Percentiles rank a stretch among this genome's conserved stretches.
Conservation (phyloP, 2,329 filamentous ascomycete genomes). For the Neonectria ditissima region DNA sequence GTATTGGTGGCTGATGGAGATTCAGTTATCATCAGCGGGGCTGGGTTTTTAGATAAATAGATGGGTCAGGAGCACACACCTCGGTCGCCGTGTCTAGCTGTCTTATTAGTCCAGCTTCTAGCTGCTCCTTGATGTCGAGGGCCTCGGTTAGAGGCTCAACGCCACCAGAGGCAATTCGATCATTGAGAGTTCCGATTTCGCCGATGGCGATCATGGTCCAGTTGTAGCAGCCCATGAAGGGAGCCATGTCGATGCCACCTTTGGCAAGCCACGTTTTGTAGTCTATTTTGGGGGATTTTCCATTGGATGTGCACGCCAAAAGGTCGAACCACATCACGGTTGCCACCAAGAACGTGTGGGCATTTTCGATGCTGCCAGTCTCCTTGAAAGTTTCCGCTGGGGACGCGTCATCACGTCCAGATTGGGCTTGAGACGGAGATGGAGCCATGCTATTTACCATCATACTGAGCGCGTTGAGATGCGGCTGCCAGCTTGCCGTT, state of each 20-base stretch:
- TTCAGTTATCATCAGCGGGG: background rate
- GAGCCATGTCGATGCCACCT: slow-evolving; percentile 30
- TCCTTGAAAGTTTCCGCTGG: slow-evolving; percentile 9
- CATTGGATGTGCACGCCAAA: slow-evolving; percentile 28
- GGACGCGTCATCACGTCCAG: background rate
- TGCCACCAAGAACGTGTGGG: slow-evolving; percentile 32
- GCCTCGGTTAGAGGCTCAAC: background rate
- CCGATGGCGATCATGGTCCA: slow-evolving; percentile 36
- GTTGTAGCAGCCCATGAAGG: slow-evolving; percentile 39
- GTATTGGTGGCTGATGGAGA: background rate
- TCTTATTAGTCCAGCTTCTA: background rate
- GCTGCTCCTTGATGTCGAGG: background rate
- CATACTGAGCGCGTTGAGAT: slow-evolving; percentile 33
- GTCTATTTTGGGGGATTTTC: slow-evolving; percentile 14
- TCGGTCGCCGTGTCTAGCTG: background rate
- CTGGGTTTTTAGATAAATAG: background rate
- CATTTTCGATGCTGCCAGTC: slow-evolving; percentile 28
- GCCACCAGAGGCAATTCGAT: background rate
- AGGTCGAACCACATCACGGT: slow-evolving; percentile 41
- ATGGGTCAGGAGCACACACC: background rate
- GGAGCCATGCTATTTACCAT: slow-evolving; percentile 25
- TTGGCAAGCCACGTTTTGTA: slow-evolving; percentile 22
- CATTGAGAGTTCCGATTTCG: slow-evolving; percentile 23
- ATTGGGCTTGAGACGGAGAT: background rate
- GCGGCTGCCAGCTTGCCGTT: slow-evolving; percentile 34